These are phyloP conservation scores for Daldinia caldariorum DNA, from an alignment of 495 filamentous ascomycete species.

Conservation along the genomic window DNA sequence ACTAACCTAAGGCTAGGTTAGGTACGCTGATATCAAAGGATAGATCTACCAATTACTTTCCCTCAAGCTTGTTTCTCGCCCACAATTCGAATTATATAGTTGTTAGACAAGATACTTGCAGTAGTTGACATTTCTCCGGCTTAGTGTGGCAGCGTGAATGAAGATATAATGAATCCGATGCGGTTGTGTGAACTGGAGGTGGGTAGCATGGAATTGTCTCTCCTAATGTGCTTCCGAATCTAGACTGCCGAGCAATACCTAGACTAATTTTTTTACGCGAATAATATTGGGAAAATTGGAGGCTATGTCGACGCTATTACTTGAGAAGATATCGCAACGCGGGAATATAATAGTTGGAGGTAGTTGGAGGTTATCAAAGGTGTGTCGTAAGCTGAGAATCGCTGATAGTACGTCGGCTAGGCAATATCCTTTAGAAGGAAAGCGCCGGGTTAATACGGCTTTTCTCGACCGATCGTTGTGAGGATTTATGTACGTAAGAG, in stretches of 20 bases:
- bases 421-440: conserved; percentile 19
- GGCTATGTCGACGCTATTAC: neutral
- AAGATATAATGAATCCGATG: too few relatives aligned
- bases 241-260: neutral
- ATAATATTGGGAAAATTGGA: neutral
- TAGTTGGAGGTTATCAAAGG: neutral
- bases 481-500: neutral
- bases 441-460: conserved; percentile 33
- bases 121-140: too few relatives aligned
- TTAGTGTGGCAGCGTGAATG: too few relatives aligned
- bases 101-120: too few relatives aligned
- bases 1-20: too few relatives aligned
- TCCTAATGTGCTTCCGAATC: neutral
- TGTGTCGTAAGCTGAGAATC: conserved; percentile 31
- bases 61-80: too few relatives aligned
- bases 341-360: neutral
- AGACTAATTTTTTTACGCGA: neutral
- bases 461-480: conserved; percentile 16
- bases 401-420: conserved; percentile 18
- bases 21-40: too few relatives aligned
- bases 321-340: neutral
- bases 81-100: too few relatives aligned
- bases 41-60: too few relatives aligned
- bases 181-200: neutral
- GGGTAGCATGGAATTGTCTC: neutral